These are phyloP conservation scores for Galerina marginata DNA, from an alignment of 768 basidiomycete genomes.

Conservation along the genomic window DNA sequence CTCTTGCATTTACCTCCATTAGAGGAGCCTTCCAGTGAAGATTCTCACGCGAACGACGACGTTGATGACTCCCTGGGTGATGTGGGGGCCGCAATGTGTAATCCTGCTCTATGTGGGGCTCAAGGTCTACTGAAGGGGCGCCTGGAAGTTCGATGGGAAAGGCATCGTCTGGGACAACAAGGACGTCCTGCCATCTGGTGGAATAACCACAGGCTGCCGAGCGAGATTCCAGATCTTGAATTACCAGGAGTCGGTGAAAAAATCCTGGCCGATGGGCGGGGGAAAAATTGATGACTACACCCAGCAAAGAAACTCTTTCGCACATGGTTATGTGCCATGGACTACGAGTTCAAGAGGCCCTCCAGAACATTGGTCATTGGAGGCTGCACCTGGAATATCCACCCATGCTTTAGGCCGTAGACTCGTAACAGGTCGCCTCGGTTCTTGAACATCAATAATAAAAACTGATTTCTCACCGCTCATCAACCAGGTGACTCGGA, in stretches of 20 bases:
- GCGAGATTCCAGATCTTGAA: slow-evolving; percentile 21
- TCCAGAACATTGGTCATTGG: too few relatives aligned
- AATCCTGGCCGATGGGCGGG: too few relatives aligned
- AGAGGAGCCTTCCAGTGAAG: not conserved
- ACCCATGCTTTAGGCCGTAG: too few relatives aligned
- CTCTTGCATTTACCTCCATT: slow-evolving; percentile 75
- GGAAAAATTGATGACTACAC: too few relatives aligned
- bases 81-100: slow-evolving; percentile 67
- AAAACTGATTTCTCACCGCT: too few relatives aligned
- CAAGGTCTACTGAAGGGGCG: slow-evolving; percentile 62
- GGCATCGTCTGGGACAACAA: slow-evolving; percentile 31
- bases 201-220: slow-evolving; percentile 39
- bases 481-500: too few relatives aligned
- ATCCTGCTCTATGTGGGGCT: slow-evolving; percentile 63
- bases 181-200: slow-evolving; percentile 54
- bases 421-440: too few relatives aligned
- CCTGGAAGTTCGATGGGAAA: slow-evolving; percentile 74
- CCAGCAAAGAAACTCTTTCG: too few relatives aligned
- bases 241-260: not conserved
- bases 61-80: slow-evolving; percentile 17
- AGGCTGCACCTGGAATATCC: too few relatives aligned
- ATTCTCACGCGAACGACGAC: not conserved
- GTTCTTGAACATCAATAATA: too few relatives aligned
- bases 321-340: too few relatives aligned
- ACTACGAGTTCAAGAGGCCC: too few relatives aligned